Evolutionary conservation across 2,329 filamentous ascomycete genomes (phyloP).

Genomic region (Plectosphaerella cucumerina): DNA sequence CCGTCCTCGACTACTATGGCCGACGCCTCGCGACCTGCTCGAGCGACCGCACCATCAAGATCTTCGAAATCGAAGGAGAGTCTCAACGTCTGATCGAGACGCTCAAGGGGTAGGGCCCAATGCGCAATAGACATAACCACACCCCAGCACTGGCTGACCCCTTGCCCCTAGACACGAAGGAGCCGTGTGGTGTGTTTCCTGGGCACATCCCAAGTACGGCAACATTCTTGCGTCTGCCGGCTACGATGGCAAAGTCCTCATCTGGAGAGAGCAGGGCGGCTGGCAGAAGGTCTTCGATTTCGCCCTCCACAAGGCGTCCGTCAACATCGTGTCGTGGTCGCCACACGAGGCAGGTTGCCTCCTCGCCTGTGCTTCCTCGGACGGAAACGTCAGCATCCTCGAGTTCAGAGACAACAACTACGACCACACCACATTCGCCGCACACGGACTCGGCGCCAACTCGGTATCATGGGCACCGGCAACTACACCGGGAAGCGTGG

Average conservation of each 20-base stretch:
- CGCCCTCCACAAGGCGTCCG: conserved; percentile 87
- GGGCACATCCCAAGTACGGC: conserved; percentile 98
- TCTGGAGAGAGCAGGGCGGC: conserved; percentile 86
- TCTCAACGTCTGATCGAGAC: conserved; percentile 87
- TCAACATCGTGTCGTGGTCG: conserved; percentile 97
- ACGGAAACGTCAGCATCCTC: conserved; percentile 88
- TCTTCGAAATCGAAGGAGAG: conserved; percentile 96
- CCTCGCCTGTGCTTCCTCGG: conserved; percentile 88
- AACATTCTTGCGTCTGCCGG: conserved; percentile 94
- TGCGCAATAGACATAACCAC: neutral
- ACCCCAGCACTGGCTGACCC: neutral
- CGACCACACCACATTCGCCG: conserved; percentile 83
- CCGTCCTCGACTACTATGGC: conserved; percentile 97
- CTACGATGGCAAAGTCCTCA: conserved; percentile 97
- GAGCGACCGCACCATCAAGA: conserved; percentile 98
- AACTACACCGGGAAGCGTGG: conserved; percentile 76
- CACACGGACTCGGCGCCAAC: conserved; percentile 92
- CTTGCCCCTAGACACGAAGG: conserved; percentile 72
- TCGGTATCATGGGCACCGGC: conserved; percentile 93
- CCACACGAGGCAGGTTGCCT: conserved; percentile 94
- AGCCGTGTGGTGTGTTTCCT: conserved; percentile 95
- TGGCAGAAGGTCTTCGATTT: conserved; percentile 93
- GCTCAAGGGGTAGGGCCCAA: conserved; percentile 71
- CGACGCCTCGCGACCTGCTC: conserved; percentile 94
- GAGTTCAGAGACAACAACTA: conserved; percentile 97